Percentiles rank a stretch among this genome's conserved stretches.
phyloP scores from a whole-genome alignment of 2,329 filamentous ascomycete genomes.

The Fusarium sp. region DNA sequence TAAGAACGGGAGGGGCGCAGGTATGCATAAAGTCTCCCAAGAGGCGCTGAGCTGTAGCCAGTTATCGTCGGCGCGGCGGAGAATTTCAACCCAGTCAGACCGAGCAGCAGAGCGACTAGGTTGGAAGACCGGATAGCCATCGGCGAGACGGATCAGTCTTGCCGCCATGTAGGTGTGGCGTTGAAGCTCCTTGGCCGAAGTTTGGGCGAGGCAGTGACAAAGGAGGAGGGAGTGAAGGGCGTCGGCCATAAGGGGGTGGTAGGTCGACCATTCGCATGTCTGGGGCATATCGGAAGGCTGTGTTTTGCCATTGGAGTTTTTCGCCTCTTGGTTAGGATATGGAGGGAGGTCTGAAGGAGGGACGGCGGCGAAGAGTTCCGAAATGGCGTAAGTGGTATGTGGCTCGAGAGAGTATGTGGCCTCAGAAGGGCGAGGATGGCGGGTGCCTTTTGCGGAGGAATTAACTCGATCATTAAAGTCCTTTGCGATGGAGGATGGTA shows the following conservation, averaged over 20 bases:
- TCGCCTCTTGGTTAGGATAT: constrained; percentile 64
- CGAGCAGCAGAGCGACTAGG: constrained; percentile 75
- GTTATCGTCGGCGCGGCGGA: constrained; percentile 72
- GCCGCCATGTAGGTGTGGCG: constrained; percentile 86
- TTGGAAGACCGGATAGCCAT: constrained; percentile 85
- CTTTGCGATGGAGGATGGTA: constrained; percentile 68
- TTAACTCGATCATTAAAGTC: constrained; percentile 68
- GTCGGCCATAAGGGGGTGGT: constrained; percentile 82
- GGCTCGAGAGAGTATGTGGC: constrained; percentile 37
- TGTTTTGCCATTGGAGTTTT: constrained; percentile 41
- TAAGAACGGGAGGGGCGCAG: constrained; percentile 60
- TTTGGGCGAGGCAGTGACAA: constrained; percentile 82
- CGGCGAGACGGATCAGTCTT: constrained; percentile 75
- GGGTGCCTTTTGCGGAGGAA: constrained; percentile 60
- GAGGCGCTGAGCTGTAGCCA: constrained; percentile 72
- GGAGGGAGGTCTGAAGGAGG: constrained; percentile 73
- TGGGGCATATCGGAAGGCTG: constrained; percentile 45
- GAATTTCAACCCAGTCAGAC: constrained; percentile 82
- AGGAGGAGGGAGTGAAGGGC: constrained; percentile 82
- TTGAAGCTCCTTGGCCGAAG: constrained; percentile 78
- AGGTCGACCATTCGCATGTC: constrained; percentile 62
- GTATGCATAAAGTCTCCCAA: constrained; percentile 78
- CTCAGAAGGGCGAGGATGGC: constrained; percentile 52
- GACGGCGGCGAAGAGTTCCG: constrained; percentile 75
- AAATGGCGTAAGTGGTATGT: constrained; percentile 58